A percentile compares a stretch with the other conserved stretches of the same genome.
phyloP scores from a whole-genome alignment of 108 stramenopile species.

The Cyclotella baltica region DNA sequence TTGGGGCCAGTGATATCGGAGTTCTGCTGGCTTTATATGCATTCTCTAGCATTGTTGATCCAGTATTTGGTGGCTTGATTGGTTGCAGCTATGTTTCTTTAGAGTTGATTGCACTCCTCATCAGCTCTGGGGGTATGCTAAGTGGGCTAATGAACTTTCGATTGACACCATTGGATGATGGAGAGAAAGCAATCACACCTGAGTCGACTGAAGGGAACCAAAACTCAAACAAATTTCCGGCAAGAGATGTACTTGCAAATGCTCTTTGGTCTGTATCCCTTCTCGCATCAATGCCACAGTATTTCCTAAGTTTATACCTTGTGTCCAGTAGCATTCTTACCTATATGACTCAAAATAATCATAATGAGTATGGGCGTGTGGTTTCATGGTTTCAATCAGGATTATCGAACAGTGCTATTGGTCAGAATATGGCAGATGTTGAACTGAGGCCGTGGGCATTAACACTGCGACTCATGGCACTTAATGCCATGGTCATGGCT shows the following conservation, averaged over 20 bases:
- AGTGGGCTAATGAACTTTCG: conserved; percentile 13
- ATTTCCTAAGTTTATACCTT: conserved; percentile 18
- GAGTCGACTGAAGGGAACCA: not conserved
- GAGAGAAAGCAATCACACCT: not conserved
- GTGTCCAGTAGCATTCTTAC: not conserved
- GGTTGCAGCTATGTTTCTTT: conserved; percentile 9
- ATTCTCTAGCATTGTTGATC: conserved; percentile 6
- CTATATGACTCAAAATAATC: not conserved
- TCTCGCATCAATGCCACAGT: conserved; percentile 6
- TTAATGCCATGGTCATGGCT: not conserved
- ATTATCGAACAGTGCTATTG: not conserved
- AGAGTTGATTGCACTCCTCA: not conserved
- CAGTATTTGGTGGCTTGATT: conserved; percentile 3
- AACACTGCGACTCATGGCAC: not conserved
- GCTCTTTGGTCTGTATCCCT: not conserved
- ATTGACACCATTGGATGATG: conserved; percentile 26
- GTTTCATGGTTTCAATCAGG: conserved; percentile 16
- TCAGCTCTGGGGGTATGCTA: not conserved
- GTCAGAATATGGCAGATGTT: not conserved
- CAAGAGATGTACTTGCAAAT: not conserved
- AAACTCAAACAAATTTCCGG: not conserved
- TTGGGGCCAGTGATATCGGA: not conserved
- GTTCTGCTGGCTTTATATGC: not conserved
- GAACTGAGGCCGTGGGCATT: not conserved
- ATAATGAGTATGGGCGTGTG: not conserved